These are phyloP conservation scores for Colletotrichum karsti DNA, from an alignment of 2,329 filamentous ascomycete species.

Conservation along the genomic window DNA sequence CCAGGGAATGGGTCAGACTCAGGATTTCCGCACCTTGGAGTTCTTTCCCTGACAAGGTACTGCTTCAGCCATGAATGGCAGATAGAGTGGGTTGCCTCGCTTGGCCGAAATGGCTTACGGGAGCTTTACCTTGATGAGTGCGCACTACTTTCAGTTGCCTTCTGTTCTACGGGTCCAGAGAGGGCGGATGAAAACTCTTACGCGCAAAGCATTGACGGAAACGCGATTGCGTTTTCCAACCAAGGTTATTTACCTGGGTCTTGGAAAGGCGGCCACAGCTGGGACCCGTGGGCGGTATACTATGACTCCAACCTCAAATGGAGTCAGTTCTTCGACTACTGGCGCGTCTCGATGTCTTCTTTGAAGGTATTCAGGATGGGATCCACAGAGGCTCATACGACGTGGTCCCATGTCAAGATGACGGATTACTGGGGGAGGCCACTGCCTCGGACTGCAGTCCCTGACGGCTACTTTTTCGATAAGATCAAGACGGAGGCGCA, in stretches of 20 bases:
- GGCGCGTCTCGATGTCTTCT: neutral
- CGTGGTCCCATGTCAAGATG: neutral
- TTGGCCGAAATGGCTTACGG: conserved; percentile 46
- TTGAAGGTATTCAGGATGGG: conserved; percentile 5
- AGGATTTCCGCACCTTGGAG: conserved; percentile 46
- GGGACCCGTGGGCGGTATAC: neutral
- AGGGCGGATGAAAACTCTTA: neutral
- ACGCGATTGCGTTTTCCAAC: neutral
- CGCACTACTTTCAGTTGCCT: neutral
- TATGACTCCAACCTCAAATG: neutral
- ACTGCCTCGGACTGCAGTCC: neutral
- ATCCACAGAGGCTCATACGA: neutral
- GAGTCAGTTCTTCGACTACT: neutral
- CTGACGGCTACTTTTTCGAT: neutral
- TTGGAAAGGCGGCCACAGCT: neutral
- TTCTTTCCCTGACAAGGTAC: conserved; percentile 48
- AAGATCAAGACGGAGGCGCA: neutral
- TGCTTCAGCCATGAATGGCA: conserved; percentile 54
- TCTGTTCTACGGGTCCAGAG: neutral
- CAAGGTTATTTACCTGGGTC: neutral
- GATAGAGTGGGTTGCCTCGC: conserved; percentile 52
- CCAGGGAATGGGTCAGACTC: neutral
- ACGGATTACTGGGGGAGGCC: neutral
- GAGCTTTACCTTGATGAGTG: conserved; percentile 54
- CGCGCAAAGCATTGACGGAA: neutral